Evolutionary conservation across 2,329 filamentous ascomycete genomes (phyloP).

Genomic region (Fusarium domesticum): DNA sequence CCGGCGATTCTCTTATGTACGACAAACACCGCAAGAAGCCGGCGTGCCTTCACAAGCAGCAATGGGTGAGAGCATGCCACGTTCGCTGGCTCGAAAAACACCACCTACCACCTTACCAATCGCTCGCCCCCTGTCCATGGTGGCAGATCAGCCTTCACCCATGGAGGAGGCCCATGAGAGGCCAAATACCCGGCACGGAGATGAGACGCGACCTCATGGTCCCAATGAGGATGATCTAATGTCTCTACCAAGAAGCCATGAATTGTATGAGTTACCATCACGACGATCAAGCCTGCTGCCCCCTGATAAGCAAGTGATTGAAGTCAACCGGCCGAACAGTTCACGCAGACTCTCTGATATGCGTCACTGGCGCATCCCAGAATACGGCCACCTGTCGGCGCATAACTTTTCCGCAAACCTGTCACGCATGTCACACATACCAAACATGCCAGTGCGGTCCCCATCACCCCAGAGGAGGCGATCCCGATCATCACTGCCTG

Average conservation of each 20-base stretch:
- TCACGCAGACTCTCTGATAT: conserved; percentile 34
- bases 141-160: conserved; percentile 51
- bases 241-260: conserved; percentile 13
- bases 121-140: conserved; percentile 52
- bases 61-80: conserved; percentile 14
- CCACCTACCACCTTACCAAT: conserved; percentile 47
- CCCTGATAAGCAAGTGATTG: conserved; percentile 14
- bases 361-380: conserved; percentile 30
- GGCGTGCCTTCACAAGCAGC: conserved; percentile 15
- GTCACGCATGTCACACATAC: too few relatives aligned
- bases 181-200: conserved; percentile 31
- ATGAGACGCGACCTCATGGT: conserved; percentile 16
- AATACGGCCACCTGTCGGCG: conserved; percentile 11
- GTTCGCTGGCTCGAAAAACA: conserved; percentile 19
- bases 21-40: conserved; percentile 23
- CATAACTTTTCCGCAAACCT: conserved; percentile 10
- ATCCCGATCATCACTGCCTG: conserved; percentile 19
- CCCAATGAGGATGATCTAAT: conserved; percentile 13
- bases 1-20: conserved; percentile 45
- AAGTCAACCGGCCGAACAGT: conserved; percentile 18
- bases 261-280: conserved; percentile 14
- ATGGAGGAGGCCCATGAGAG: conserved; percentile 29
- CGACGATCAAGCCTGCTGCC: conserved; percentile 26
- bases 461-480: conserved; percentile 19
- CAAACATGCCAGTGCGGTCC: conserved; percentile 11